A percentile compares a stretch with the other conserved stretches of the same genome.
These are phyloP conservation scores for Funneliformis caledonium DNA, from an alignment of 371 early-diverging fungal species.

Conservation along the genomic window DNA sequence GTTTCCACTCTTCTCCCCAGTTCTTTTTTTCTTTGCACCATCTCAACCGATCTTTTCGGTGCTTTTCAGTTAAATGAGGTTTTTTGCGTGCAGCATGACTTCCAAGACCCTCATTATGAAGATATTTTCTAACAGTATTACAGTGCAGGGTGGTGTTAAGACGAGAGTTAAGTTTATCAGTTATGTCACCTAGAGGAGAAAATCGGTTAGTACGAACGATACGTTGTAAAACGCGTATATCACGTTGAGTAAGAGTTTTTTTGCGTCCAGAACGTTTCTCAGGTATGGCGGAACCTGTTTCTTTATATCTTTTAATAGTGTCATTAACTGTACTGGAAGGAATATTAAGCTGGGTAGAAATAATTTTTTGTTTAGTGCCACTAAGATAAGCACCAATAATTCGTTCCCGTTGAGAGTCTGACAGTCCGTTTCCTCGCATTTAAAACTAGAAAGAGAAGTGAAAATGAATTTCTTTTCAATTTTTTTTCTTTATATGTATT, in stretches of 20 bases:
- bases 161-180: slow-evolving; percentile 18
- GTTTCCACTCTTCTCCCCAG: slow-evolving; percentile 11
- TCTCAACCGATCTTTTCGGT: neutral
- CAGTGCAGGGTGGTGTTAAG: slow-evolving; percentile 14
- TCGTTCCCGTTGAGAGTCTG: slow-evolving; percentile 1
- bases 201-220: neutral
- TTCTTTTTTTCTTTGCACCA: neutral
- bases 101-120: slow-evolving; percentile 2
- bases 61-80: slow-evolving; percentile 19
- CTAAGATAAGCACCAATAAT: slow-evolving; percentile 4
- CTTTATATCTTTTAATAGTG: too few species aligned
- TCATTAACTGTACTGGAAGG: neutral
- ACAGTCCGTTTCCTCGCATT: neutral
- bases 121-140: slow-evolving; percentile 15
- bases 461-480: too few species aligned
- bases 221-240: slow-evolving; percentile 14
- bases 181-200: neutral
- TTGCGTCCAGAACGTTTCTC: neutral
- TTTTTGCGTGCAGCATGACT: slow-evolving; percentile 12
- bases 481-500: too few species aligned
- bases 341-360: slow-evolving; percentile 19
- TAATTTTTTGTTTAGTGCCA: slow-evolving; percentile 8
- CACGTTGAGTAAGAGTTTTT: slow-evolving; percentile 18
- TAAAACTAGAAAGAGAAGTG: too few species aligned
- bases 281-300: too few species aligned